Percentiles rank a stretch among this genome's conserved stretches.
Conservation (phyloP, 2,329 filamentous ascomycete genomes). For the Aspergillus sclerotialis region DNA sequence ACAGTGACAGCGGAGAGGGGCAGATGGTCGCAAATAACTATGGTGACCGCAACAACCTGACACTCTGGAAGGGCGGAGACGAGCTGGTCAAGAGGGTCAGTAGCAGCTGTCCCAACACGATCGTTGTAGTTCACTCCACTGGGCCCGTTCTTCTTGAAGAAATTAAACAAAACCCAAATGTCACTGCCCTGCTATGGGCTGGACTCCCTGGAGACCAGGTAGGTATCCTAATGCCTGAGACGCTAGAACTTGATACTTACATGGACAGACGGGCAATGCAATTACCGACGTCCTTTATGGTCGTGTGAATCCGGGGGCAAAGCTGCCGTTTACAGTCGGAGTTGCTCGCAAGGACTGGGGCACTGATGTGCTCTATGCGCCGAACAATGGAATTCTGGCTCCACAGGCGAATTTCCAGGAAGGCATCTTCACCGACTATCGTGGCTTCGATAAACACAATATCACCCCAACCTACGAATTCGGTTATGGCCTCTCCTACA, state of each 20-base stretch:
- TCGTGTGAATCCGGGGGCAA: constrained; percentile 66
- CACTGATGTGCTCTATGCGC: constrained; percentile 30
- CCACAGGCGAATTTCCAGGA: constrained; percentile 13
- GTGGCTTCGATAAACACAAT: constrained; percentile 15
- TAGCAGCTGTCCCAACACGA: constrained; percentile 67
- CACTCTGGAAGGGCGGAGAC: constrained; percentile 63
- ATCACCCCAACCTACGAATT: constrained; percentile 15
- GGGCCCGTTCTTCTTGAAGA: constrained; percentile 53
- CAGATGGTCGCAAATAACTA: constrained; percentile 57
- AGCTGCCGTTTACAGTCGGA: constrained; percentile 76
- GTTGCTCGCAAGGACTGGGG: constrained; percentile 57
- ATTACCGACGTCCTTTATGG: constrained; percentile 78
- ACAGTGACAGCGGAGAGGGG: constrained; percentile 73
- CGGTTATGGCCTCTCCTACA: constrained; percentile 67
- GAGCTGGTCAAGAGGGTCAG: constrained; percentile 78
- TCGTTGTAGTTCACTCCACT: constrained; percentile 78
- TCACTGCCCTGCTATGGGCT: constrained; percentile 64
- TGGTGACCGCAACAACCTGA: constrained; percentile 57
- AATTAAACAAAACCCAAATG: constrained; percentile 56
- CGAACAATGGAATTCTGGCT: constrained; percentile 9
- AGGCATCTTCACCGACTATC: constrained; percentile 15
- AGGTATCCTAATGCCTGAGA: neutral
- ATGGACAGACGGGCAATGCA: constrained; percentile 64
- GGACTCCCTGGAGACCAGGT: constrained; percentile 27
- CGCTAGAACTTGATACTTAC: too few species aligned